Base-by-base conservation (phyloP, 345 rosid genomes). In the Corchorus capsularis region DNA sequence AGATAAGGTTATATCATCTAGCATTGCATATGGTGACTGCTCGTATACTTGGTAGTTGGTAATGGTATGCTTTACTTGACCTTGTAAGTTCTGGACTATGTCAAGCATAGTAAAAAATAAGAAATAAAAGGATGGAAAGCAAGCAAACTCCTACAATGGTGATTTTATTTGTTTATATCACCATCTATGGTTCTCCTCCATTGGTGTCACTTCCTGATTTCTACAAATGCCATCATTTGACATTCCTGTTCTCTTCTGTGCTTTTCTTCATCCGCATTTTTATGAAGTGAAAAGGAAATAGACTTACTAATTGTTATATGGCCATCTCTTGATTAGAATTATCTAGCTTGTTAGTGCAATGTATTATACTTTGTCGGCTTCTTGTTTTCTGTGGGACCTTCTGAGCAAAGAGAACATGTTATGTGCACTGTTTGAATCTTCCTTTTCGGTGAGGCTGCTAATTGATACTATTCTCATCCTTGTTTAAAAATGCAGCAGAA, bases 401-500 rank as follows among this genome's bases (percentile, higher is more conserved):
- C 13, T 47, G 12, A 65, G 35, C 56, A 68, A 46, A 6, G 39
- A 56, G 45, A 34, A 1, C 34, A 20, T 5, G 34, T 45, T 3
- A 63, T 63, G 2, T 37, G n/a, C n/a, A 56, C 41, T 32, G 16
- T 45, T 45, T 45, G 7, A 17, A n/a, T 9, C 19, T 13, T n/a
- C 19, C 43, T 13, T 45, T 39, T 65, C 27, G 11, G 27, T 39
- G 15, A 8, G 15, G 34, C 34, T 17, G 52, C 34, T 43, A 17
- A 47, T 47, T 47, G 16, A 60, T 39, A 39, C 41, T 39, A 46
- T 34, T 17, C n/a, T 17, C 45, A 56, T 62, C 75, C 63, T 77
- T 69, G 54, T 45, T 72, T 37, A 2, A 12, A 50, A 54, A 55
- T 75, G 55, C 56, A 39, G 79, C 90, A 85, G 88, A 87, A 76